Base-by-base conservation (phyloP, 306 rosid genomes). In the Phaseolus lunatus region DNA sequence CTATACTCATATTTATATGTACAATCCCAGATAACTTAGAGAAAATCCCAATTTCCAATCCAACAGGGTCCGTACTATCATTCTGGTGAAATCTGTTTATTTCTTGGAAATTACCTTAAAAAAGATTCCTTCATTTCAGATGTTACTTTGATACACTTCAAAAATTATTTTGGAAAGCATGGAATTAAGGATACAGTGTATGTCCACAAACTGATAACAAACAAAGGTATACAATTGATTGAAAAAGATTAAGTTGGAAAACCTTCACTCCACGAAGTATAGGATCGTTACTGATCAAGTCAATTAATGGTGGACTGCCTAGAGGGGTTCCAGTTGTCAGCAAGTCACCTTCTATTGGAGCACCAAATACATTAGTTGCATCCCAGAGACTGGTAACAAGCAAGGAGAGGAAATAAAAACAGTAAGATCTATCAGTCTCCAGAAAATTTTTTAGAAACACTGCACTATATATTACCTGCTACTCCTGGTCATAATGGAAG, bases 271-370 rank as follows among this genome's bases (percentile, higher is more conserved):
- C 91, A 9, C 80, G 87, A 77, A 95, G 92, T 79, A 92, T 81
- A 73, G 97, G 93, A 84, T 95, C 99, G 2, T 85, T 95, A 80
- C 99, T 95, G 75, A 95, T 90, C 96, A 90, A 69, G 84, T 92
- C 93, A 75, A 95, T 72, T 84, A 95, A 87, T 39, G 99, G 99
- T 47, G 99, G 99, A 79, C 84, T 84, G 82, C 83, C 45, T 41
- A 95, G 90, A 63, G 99, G 97, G 79, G 96, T 89, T 53, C 99
- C 97, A 64, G 86, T 90, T 78, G 93, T 83, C 87, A 95, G 41
- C 53, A 76, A 68, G 78, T 87, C 97, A 50, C 89, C 92, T 63
- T 90, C 89, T 77, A 86, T 63, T 76, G 90, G 86, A 87, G 79
- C 80, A 70, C 99, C 99, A 65, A 86, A 95, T 58, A 86, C 96